Evolutionary conservation across 768 basidiomycete genomes (phyloP).

Genomic region (Pseudohyphozyma bogoriensis): DNA sequence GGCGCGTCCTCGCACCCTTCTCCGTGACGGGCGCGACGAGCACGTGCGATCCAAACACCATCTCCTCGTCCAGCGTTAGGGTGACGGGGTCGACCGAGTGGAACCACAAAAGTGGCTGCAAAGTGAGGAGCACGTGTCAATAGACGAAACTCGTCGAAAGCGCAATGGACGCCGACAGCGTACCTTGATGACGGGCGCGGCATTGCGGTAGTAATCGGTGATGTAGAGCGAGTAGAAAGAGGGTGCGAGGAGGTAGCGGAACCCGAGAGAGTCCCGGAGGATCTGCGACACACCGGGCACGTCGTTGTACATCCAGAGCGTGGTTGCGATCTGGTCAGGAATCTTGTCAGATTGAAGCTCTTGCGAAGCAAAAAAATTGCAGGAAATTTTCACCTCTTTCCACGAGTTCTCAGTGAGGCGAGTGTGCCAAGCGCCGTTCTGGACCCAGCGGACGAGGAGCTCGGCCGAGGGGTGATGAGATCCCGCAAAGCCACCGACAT

Average conservation of each 20-base stretch:
- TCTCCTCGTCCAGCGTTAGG: slow-evolving; percentile 1
- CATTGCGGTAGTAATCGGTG: not conserved
- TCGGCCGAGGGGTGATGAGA: not conserved
- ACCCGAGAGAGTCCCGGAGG: not conserved
- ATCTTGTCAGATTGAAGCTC: too few relatives aligned
- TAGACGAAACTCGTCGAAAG: not conserved
- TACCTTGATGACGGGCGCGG: not conserved
- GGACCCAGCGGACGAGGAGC: slow-evolving; percentile 2
- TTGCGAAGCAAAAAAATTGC: too few relatives aligned
- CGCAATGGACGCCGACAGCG: not conserved
- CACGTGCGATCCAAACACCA: not conserved
- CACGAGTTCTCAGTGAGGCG: slow-evolving; percentile 2
- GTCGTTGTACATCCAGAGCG: slow-evolving; percentile 2
- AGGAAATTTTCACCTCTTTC: too few relatives aligned
- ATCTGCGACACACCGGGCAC: not conserved
- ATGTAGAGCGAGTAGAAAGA: slow-evolving; percentile 4
- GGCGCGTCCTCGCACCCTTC: not conserved
- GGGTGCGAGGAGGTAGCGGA: slow-evolving; percentile 2
- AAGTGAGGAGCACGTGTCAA: too few relatives aligned
- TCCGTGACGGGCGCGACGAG: slow-evolving; percentile 2
- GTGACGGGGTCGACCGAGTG: not conserved
- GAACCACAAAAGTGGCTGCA: slow-evolving; percentile 3
- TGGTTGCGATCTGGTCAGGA: slow-evolving; percentile 2
- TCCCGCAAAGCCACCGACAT: slow-evolving; percentile 3
- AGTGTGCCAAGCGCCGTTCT: not conserved